phyloP scores from a whole-genome alignment of 345 rosid genomes.

The Chamaenerion angustifolium region DNA sequence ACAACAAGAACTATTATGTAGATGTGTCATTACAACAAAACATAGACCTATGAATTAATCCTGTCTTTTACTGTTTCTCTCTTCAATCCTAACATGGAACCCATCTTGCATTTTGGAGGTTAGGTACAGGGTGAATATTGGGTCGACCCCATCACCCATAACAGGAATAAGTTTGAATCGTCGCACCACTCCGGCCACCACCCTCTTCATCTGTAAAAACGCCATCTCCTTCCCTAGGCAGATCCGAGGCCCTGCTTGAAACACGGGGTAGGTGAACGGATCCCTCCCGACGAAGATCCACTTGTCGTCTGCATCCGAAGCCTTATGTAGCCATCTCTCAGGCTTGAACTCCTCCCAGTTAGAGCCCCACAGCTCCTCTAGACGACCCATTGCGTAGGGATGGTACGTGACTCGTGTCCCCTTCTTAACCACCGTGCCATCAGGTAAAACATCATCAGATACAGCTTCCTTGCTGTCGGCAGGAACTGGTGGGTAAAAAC shows the following conservation, averaged over 20 bases:
- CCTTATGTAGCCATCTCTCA: conserved; percentile 29
- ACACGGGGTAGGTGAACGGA: conserved; percentile 22
- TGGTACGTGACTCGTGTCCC: conserved; percentile 24
- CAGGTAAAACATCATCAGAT: conserved; percentile 15
- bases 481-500: conserved; percentile 39
- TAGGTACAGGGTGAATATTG: conserved; percentile 2
- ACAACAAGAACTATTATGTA: too few relatives aligned
- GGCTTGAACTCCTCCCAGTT: conserved; percentile 36
- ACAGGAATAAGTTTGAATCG: conserved; percentile 38
- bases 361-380: conserved; percentile 29
- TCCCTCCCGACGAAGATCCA: conserved; percentile 25
- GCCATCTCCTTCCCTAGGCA: conserved; percentile 38
- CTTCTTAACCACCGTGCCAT: conserved; percentile 23
- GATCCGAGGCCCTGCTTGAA: conserved; percentile 36
- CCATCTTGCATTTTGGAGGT: conserved; percentile 52
- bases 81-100: conserved; percentile 28
- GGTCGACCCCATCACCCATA: conserved; percentile 13
- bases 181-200: conserved; percentile 23
- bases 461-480: conserved; percentile 18
- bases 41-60: too few relatives aligned
- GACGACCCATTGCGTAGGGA: conserved; percentile 39
- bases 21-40: too few relatives aligned
- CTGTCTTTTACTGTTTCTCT: background rate
- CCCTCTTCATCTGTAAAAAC: conserved; percentile 31
- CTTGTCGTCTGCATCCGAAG: conserved; percentile 10